These are phyloP conservation scores for Aspergillus baeticus DNA, from an alignment of 495 filamentous ascomycete genomes.

Conservation along the genomic window DNA sequence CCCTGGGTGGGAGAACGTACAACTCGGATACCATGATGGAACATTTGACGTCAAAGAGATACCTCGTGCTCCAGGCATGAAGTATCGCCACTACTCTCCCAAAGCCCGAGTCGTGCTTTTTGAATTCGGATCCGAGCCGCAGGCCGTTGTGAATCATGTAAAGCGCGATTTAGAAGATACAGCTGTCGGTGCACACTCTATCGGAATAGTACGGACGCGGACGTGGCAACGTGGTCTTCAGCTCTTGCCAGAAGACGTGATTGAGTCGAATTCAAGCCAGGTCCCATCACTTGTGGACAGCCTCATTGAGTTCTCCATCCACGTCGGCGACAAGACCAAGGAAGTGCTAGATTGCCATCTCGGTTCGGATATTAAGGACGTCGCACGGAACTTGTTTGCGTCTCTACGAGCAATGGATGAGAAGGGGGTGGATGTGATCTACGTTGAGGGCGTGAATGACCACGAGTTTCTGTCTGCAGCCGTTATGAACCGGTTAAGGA, in stretches of 20 bases:
- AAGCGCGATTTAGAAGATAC: slow-evolving; percentile 36
- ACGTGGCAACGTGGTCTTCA: slow-evolving; percentile 41
- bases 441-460: slow-evolving; percentile 86
- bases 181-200: slow-evolving; percentile 36
- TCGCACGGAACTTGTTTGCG: slow-evolving; percentile 85
- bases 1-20: slow-evolving; percentile 76
- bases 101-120: slow-evolving; percentile 84
- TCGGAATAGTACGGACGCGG: slow-evolving; percentile 49
- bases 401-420: slow-evolving; percentile 83
- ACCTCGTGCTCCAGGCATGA: slow-evolving; percentile 94
- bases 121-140: slow-evolving; percentile 48
- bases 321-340: slow-evolving; percentile 34
- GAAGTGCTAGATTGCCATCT: slow-evolving; percentile 54
- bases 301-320: slow-evolving; percentile 32
- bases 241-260: slow-evolving; percentile 26
- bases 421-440: slow-evolving; percentile 76
- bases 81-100: slow-evolving; percentile 97
- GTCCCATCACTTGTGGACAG: slow-evolving; percentile 29
- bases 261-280: slow-evolving; percentile 23
- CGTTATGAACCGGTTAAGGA: slow-evolving; percentile 92
- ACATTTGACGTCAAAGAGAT: slow-evolving; percentile 41
- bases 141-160: slow-evolving; percentile 33
- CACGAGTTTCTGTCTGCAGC: slow-evolving; percentile 79
- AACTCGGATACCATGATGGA: slow-evolving; percentile 71
- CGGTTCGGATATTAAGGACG: slow-evolving; percentile 63